Evolutionary conservation across 371 early-diverging fungal genomes (phyloP), one percentile per base, ranked within the genome.

Genomic region (Capillidium heterosporum): DNA sequence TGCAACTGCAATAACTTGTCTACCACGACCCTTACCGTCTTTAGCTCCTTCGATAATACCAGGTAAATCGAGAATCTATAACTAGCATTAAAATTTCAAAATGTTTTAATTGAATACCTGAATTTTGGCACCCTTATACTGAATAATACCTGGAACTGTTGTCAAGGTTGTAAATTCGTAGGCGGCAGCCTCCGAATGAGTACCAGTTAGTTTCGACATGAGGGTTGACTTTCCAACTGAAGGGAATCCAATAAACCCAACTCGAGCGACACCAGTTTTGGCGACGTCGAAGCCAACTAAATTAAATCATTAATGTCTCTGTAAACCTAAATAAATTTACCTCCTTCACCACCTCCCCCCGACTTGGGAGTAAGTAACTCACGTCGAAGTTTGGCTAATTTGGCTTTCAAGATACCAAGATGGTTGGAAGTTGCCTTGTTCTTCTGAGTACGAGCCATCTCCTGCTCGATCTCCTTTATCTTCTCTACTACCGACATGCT

Each of bases 101-200:
- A 11, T 5, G 13, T 48, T 69, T 70, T 17, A 73, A 74, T 79
- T 1, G 81, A 80, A 35, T 65, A 71, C 71, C 66, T 88, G 89
- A 59, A 87, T 74, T 61, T 86, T 91, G n/a, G 99, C 99, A 54
- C 99, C 99, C 69, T 98, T 92, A 71, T 98, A 93, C 59, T 92
- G 83, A 61, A 99, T 71, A 15, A 93, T 77, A 58, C 97, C 95
- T 21, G 99, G 98, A 32, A 96, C 91, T 19, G 92, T 92, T 13
- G 99, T 99, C 48, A 99, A 75, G 8, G 99, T 99, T 52, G 99
- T 99, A 75, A 99, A 99, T 74, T 99, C 99, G 68, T 99, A 97
- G 23, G 84, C 89, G 64, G 81, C 88, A 24, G 94, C 95, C 72
- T 94, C 99, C 57, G 94, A 92, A 65, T 86, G 83, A 21, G 99